Evolutionary conservation across 257 asterid genomes (phyloP).

Genomic region (Voacanga thouarsii): DNA sequence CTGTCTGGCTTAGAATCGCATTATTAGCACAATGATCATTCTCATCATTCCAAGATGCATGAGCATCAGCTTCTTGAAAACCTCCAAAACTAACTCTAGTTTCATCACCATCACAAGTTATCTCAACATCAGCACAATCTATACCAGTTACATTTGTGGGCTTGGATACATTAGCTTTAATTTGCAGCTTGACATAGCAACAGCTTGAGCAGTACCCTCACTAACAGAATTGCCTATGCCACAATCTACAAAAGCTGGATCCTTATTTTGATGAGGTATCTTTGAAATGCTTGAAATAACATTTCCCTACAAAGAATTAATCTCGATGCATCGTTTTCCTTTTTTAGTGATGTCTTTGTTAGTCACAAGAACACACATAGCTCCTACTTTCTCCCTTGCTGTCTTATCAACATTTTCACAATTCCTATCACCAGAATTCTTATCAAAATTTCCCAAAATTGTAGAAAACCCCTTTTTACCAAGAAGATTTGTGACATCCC

Average conservation of each 20-base stretch:
- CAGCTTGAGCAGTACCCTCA: slow-evolving; percentile 19
- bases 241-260: slow-evolving; percentile 14
- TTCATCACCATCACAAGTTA: slow-evolving; percentile 33
- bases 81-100: slow-evolving; percentile 31
- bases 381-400: slow-evolving; percentile 28
- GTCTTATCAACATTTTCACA: slow-evolving; percentile 2
- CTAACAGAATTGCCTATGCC: slow-evolving; percentile 16
- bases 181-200: slow-evolving; percentile 12
- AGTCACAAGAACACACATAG: slow-evolving; percentile 19
- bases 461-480: slow-evolving; percentile 43
- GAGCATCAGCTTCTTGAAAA: slow-evolving; percentile 25
- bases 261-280: slow-evolving; percentile 25
- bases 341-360: slow-evolving; percentile 35
- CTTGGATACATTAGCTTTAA: slow-evolving; percentile 4
- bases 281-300: slow-evolving; percentile 33
- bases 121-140: slow-evolving; percentile 17
- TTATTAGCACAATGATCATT: slow-evolving; percentile 52
- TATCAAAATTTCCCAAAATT: slow-evolving; percentile 17
- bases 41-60: slow-evolving; percentile 26
- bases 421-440: slow-evolving; percentile 11
- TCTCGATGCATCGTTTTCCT: slow-evolving; percentile 39
- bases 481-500: slow-evolving; percentile 59
- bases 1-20: slow-evolving; percentile 57
- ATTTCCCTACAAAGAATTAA: slow-evolving; percentile 45
- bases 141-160: slow-evolving; percentile 23